phyloP scores from a whole-genome alignment of 2,329 filamentous ascomycete genomes.

The Phaeosphaeria sp. region DNA sequence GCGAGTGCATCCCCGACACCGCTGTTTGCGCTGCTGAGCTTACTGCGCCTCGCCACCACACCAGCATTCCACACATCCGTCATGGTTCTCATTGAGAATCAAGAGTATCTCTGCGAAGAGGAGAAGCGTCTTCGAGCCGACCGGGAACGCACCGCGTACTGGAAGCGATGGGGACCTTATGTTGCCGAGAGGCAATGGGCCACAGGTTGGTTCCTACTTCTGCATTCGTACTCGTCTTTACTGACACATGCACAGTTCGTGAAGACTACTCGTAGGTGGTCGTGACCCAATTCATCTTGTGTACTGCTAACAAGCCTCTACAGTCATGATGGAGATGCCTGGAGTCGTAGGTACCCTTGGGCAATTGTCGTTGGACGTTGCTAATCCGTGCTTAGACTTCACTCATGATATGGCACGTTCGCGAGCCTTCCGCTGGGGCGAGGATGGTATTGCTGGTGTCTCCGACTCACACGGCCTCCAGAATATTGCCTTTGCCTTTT shows the following conservation, averaged over 20 bases:
- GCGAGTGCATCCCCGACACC: constrained; percentile 27
- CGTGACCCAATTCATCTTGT: constrained; percentile 11
- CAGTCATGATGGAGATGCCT: constrained; percentile 85
- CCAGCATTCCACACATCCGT: constrained; percentile 16
- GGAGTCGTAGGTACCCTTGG: constrained; percentile 76
- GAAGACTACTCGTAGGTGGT: constrained; percentile 82
- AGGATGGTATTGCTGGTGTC: constrained; percentile 95
- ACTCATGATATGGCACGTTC: constrained; percentile 90
- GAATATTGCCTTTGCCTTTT: constrained; percentile 95
- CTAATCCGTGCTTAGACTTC: constrained; percentile 70
- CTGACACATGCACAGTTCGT: constrained; percentile 65
- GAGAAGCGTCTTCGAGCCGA: constrained; percentile 90
- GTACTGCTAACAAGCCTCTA: constrained; percentile 33
- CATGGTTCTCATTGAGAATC: constrained; percentile 90
- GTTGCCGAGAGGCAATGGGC: constrained; percentile 95
- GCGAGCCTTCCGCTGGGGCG: constrained; percentile 91
- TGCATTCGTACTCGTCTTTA: constrained; percentile 5
- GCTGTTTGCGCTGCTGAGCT: constrained; percentile 25
- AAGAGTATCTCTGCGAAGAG: constrained; percentile 87
- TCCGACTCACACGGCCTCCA: constrained; percentile 90
- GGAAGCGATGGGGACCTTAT: constrained; percentile 98
- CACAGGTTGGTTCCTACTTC: constrained; percentile 67
- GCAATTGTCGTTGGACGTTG: constrained; percentile 3
- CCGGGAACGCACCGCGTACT: constrained; percentile 83
- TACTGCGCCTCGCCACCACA: constrained; percentile 8